Conservation (phyloP, 192 early-diverging fungal genomes). For the Entomortierella parvispora region DNA sequence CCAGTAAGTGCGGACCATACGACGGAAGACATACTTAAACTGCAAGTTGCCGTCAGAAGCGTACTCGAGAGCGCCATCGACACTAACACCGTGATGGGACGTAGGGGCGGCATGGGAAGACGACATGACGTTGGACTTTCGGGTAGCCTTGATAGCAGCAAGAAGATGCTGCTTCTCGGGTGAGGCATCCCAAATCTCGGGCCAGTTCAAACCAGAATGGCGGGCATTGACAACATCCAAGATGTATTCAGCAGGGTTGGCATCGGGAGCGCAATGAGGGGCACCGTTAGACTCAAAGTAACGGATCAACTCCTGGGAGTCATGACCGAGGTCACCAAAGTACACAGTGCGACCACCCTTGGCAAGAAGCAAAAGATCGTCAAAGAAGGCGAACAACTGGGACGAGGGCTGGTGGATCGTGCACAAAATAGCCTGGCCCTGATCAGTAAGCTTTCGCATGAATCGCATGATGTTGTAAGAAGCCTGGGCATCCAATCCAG, state of each 20-base stretch:
- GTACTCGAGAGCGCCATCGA: constrained; percentile 54
- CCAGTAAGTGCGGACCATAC: constrained; percentile 78
- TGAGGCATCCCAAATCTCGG: constrained; percentile 75
- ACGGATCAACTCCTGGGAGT: constrained; percentile 69
- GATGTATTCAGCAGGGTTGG: constrained; percentile 90
- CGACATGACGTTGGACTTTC: constrained; percentile 7
- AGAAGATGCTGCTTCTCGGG: constrained; percentile 53
- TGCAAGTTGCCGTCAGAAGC: constrained; percentile 58
- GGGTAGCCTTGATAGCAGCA: constrained; percentile 66
- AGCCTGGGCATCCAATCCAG: constrained; percentile 83
- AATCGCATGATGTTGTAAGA: constrained; percentile 81
- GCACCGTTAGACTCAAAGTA: constrained; percentile 85
- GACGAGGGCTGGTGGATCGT: constrained; percentile 91
- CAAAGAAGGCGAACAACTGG: constrained; percentile 88
- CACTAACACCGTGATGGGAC: constrained; percentile 32
- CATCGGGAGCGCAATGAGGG: constrained; percentile 66
- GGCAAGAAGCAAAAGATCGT: constrained; percentile 81
- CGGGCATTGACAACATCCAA: constrained; percentile 82
- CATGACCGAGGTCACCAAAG: constrained; percentile 81
- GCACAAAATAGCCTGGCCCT: constrained; percentile 77
- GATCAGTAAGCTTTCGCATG: constrained; percentile 71
- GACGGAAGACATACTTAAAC: constrained; percentile 66
- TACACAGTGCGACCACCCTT: constrained; percentile 84
- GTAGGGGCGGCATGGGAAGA: neutral
- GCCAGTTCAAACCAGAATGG: constrained; percentile 69